Base-by-base conservation (phyloP, 2,329 filamentous ascomycete species). In the Neopestalotiopsis sp. region DNA sequence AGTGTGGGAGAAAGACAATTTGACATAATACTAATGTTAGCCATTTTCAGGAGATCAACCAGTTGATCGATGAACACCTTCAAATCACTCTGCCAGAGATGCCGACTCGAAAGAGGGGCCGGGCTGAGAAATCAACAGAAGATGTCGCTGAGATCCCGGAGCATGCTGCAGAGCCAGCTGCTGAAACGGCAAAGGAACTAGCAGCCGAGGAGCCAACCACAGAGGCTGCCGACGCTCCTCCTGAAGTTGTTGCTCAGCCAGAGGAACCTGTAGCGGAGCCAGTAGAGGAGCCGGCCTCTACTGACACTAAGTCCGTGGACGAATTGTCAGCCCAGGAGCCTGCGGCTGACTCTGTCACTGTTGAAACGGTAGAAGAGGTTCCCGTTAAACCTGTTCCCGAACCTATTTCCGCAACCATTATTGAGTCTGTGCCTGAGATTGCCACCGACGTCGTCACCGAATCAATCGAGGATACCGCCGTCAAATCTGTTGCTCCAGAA, bases 21-120 rank as follows among this genome's bases (percentile, higher is more conserved):
- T 3, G 30, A 42, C 24, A 17, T 12, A 24, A 13, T 42, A 10
- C 20, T 57, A 28, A 45, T 20, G 24, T 28, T 4, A 56, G 13
- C 1, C 5, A 60, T 28, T n/a, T 34, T 7, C 17, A 83, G 81
- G 81, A 84, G 71, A 76, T 84, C 68, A 84, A 84, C 66, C 81
- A 77, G 24, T 74, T 79, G 56, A 81, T 84, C 52, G 82, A 84
- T 42, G 82, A 84, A 67, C 77, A 82, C 69, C 72, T 84, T 40
- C 76, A 77, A 66, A 65, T 71, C 24, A 75, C 80, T 2, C 65
- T 82, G 52, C 79, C 79, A 1, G 63, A 75, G 2, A 63, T 74
- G 1, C 77, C 77, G 13, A 74, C 72, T 6, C 66, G 72, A 38
- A 66, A 76, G 61, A 72, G 73, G 62, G 73, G 49, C 20, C 57